These are phyloP conservation scores for Mentha longifolia DNA, from an alignment of 257 asterid species.

Conservation along the genomic window DNA sequence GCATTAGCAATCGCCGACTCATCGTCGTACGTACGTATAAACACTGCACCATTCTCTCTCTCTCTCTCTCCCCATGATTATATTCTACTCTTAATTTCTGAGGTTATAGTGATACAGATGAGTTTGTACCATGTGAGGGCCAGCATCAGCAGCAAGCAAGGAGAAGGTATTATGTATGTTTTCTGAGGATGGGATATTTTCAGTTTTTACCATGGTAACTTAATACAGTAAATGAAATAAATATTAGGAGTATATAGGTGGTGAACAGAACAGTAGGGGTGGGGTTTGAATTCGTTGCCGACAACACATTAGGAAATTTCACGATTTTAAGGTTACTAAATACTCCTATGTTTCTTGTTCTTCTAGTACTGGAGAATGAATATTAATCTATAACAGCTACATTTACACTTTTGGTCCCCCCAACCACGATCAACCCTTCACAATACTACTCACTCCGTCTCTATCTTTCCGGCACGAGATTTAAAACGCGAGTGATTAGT, in stretches of 20 bases:
- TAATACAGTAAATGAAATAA: not conserved
- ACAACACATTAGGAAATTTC: not conserved
- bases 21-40: not conserved
- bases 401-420: no score
- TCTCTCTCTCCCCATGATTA: not conserved
- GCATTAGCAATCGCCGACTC: slow-evolving; percentile 47
- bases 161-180: slow-evolving; percentile 11
- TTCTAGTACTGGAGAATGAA: no score
- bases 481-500: no score
- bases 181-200: not conserved
- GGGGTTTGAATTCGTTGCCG: not conserved
- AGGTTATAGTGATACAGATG: not conserved
- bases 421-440: no score
- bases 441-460: no score
- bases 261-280: not conserved
- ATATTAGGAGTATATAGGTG: not conserved
- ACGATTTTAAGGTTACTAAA: slow-evolving; percentile 6
- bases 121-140: not conserved
- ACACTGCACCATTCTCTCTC: not conserved
- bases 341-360: no score
- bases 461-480: no score
- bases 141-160: not conserved
- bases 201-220: not conserved
- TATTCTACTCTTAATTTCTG: not conserved
- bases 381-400: no score